These are phyloP conservation scores for Rhodotorula glutinis DNA, from an alignment of 1,284 basidiomycete species.

Conservation along the genomic window DNA sequence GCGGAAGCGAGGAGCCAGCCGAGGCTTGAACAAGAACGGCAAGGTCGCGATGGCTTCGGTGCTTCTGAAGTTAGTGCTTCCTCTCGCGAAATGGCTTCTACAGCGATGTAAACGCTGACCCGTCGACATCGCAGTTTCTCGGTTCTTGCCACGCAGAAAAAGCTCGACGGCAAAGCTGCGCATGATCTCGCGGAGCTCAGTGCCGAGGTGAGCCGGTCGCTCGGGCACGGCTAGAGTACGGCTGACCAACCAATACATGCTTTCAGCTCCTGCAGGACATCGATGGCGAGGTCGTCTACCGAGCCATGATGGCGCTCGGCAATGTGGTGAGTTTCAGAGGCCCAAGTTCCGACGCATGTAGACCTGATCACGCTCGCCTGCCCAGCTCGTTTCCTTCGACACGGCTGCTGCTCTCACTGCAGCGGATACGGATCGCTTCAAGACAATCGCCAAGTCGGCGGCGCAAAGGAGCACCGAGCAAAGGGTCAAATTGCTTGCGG, in stretches of 20 bases:
- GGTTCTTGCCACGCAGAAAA: constrained; percentile 48
- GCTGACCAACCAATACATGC: constrained; percentile 10
- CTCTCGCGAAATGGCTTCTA: not conserved
- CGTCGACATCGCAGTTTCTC: constrained; percentile 48
- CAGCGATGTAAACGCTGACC: not conserved
- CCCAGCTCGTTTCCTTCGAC: constrained; percentile 46
- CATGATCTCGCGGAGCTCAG: constrained; percentile 28
- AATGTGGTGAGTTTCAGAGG: constrained; percentile 63
- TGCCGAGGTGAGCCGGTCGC: constrained; percentile 14
- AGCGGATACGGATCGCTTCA: constrained; percentile 21
- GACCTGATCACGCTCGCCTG: not conserved
- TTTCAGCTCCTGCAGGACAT: constrained; percentile 63
- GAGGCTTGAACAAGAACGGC: constrained; percentile 63
- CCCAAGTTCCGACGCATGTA: constrained; percentile 5
- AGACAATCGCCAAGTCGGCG: constrained; percentile 33
- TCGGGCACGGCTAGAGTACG: not conserved
- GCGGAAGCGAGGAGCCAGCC: constrained; percentile 54
- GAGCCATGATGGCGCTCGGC: constrained; percentile 78
- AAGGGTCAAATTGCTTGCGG: constrained; percentile 48
- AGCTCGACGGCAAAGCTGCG: constrained; percentile 39
- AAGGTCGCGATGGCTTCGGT: constrained; percentile 71
- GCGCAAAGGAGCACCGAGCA: constrained; percentile 48
- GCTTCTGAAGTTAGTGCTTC: constrained; percentile 65
- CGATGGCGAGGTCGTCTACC: constrained; percentile 81
- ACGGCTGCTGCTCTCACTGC: constrained; percentile 44